These are phyloP conservation scores for Candida sojae DNA, from an alignment of 1,139 yeast species.

Conservation along the genomic window DNA sequence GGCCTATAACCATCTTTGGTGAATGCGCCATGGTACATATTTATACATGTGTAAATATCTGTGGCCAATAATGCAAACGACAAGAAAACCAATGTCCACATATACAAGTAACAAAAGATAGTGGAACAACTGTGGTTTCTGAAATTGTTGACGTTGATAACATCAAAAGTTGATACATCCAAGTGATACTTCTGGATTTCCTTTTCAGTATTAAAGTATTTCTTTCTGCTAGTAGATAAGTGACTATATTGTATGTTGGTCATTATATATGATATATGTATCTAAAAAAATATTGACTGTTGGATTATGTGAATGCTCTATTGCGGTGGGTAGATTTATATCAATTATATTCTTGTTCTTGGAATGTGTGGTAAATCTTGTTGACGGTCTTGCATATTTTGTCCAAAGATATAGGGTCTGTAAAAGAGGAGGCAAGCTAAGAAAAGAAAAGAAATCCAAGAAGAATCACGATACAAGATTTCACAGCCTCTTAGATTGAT, in stretches of 20 bases:
- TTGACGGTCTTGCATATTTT: no score
- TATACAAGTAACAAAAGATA: slow-evolving; percentile 51
- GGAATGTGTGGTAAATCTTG: no score
- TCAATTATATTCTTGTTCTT: no score
- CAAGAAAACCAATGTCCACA: slow-evolving; percentile 53
- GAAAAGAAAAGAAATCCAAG: no score
- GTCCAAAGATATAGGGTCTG: no score
- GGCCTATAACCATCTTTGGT: slow-evolving; percentile 53
- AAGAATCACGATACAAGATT: no score
- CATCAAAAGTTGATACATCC: slow-evolving; percentile 45
- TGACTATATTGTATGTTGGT: slow-evolving; percentile 1
- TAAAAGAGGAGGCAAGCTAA: no score
- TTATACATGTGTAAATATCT: slow-evolving; percentile 80
- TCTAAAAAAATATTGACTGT: no score
- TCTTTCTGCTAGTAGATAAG: slow-evolving; percentile 2
- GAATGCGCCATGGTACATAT: slow-evolving; percentile 61
- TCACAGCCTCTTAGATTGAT: no score
- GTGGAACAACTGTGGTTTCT: slow-evolving; percentile 56
- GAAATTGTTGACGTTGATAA: slow-evolving; percentile 48
- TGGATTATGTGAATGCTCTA: no score
- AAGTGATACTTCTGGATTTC: slow-evolving; percentile 36
- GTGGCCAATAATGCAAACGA: slow-evolving; percentile 63
- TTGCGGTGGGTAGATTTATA: no score
- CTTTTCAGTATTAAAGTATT: slow-evolving; percentile 21
- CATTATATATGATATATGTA: neutral